These are phyloP conservation scores for Meira nashicola DNA, from an alignment of 1,284 basidiomycete species.

Conservation along the genomic window DNA sequence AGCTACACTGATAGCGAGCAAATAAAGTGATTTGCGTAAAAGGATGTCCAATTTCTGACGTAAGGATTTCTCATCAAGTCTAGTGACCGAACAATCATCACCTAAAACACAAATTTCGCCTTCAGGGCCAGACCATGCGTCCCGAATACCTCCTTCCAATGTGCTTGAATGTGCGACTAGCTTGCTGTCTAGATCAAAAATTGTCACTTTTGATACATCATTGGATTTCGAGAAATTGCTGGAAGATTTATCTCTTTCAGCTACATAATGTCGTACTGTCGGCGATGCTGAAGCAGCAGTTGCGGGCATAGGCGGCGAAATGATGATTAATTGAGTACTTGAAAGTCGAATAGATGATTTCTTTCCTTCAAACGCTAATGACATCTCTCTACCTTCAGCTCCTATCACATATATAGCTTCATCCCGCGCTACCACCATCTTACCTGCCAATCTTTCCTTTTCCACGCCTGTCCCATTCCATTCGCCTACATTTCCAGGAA, in stretches of 20 bases:
- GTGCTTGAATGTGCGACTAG: slow-evolving; percentile 66
- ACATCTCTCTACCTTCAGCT: slow-evolving; percentile 74
- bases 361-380: slow-evolving; percentile 62
- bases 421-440: slow-evolving; percentile 80
- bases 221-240: background rate
- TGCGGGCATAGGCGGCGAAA: slow-evolving; percentile 76
- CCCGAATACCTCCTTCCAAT: slow-evolving; percentile 35
- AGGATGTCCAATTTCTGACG: slow-evolving; percentile 42
- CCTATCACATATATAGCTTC: slow-evolving; percentile 88
- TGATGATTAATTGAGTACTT: slow-evolving; percentile 61
- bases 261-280: slow-evolving; percentile 69
- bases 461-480: background rate
- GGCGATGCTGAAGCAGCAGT: slow-evolving; percentile 65
- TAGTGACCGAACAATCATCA: slow-evolving; percentile 23
- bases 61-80: slow-evolving; percentile 41
- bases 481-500: slow-evolving; percentile 13
- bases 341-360: slow-evolving; percentile 37
- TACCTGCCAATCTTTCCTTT: slow-evolving; percentile 53
- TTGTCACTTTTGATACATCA: slow-evolving; percentile 74
- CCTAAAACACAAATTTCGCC: slow-evolving; percentile 39
- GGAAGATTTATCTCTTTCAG: slow-evolving; percentile 14
- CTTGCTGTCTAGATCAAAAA: slow-evolving; percentile 86
- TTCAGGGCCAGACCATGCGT: slow-evolving; percentile 6
- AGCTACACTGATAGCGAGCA: slow-evolving; percentile 43
- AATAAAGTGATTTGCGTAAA: slow-evolving; percentile 41